These are phyloP conservation scores for Calonectria fujianensis DNA, from an alignment of 2,329 filamentous ascomycete genomes.

Conservation along the genomic window DNA sequence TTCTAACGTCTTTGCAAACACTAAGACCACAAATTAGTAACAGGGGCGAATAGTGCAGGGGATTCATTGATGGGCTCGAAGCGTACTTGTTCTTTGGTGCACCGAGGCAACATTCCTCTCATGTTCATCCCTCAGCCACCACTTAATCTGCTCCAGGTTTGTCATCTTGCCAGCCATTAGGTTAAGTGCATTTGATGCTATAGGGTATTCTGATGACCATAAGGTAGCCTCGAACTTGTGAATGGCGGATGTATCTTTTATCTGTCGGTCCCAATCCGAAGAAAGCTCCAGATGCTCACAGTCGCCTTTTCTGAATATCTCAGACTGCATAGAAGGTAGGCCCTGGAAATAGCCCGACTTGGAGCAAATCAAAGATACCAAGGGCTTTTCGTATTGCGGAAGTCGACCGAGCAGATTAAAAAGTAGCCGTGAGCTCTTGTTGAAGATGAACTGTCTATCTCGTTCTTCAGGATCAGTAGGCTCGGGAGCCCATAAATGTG, in stretches of 20 bases:
- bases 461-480: too few species aligned
- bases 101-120: not conserved
- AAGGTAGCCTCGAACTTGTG: not conserved
- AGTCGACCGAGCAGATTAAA: not conserved
- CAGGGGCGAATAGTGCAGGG: too few species aligned
- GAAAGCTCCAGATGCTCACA: not conserved
- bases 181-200: not conserved
- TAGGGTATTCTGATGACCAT: not conserved
- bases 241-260: not conserved
- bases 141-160: not conserved
- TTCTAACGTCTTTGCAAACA: slow-evolving; percentile 9
- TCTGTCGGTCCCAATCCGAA: not conserved
- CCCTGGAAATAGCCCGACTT: not conserved
- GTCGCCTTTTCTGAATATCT: not conserved
- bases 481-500: too few species aligned
- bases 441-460: not conserved
- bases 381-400: not conserved
- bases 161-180: not conserved
- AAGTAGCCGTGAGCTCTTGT: not conserved
- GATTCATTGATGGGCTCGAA: not conserved
- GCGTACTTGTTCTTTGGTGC: slow-evolving; percentile 4
- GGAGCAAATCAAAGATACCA: not conserved
- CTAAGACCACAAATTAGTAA: not conserved
- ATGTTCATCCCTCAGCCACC: not conserved
- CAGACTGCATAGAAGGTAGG: not conserved